These are phyloP conservation scores for Plasmodium vinckei DNA, from an alignment of 169 alveolate species.

Conservation along the genomic window DNA sequence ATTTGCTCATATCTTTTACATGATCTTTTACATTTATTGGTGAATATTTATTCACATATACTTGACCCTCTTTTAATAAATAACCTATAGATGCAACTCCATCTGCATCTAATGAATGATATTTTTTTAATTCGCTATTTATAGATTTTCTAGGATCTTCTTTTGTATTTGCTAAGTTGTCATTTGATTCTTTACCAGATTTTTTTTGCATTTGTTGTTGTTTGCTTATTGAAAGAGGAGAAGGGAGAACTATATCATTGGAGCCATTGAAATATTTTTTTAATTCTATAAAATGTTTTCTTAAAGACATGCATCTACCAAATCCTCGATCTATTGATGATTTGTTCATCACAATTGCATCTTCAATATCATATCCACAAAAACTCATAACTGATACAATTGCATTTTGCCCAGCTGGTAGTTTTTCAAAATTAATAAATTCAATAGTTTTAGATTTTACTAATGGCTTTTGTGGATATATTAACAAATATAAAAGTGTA, in stretches of 20 bases:
- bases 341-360: constrained; percentile 97
- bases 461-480: constrained; percentile 98
- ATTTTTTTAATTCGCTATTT: constrained; percentile 48
- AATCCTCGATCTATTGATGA: constrained; percentile 99
- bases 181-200: background rate
- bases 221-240: constrained; percentile 26
- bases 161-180: background rate
- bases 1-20: constrained; percentile 77
- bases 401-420: constrained; percentile 99
- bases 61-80: constrained; percentile 92
- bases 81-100: constrained; percentile 96
- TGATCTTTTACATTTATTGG: constrained; percentile 87
- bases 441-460: constrained; percentile 98
- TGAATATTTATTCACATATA: constrained; percentile 89
- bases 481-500: constrained; percentile 93
- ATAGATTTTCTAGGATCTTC: background rate
- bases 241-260: constrained; percentile 81
- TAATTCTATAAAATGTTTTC: constrained; percentile 86
- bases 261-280: constrained; percentile 87
- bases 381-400: constrained; percentile 99
- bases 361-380: constrained; percentile 99
- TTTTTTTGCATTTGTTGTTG: constrained; percentile 3
- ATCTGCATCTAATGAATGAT: constrained; percentile 90
- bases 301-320: constrained; percentile 92
- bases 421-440: constrained; percentile 94